A percentile compares a stretch with the other conserved stretches of the same genome.
phyloP scores from a whole-genome alignment of 2,329 filamentous ascomycete genomes.

The Aspergillus pseudoglaucus region DNA sequence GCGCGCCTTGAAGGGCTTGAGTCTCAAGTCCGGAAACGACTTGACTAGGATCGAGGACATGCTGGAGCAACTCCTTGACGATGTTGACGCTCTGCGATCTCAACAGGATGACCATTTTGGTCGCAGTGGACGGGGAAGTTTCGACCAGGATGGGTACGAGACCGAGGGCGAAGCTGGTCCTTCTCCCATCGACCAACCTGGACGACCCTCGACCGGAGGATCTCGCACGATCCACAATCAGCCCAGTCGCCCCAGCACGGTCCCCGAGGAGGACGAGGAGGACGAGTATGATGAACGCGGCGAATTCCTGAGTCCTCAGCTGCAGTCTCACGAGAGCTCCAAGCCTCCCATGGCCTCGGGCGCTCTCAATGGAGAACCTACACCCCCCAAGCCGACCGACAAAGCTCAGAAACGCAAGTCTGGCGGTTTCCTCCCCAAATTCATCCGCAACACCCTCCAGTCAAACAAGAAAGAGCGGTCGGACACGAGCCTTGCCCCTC shows the following conservation, averaged over 20 bases:
- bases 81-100: slow-evolving; percentile 77
- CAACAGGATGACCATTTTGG: slow-evolving; percentile 39
- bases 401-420: slow-evolving; percentile 86
- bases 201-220: slow-evolving; percentile 56
- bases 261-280: slow-evolving; percentile 76
- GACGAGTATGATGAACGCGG: slow-evolving; percentile 50
- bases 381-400: slow-evolving; percentile 64
- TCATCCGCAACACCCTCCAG: slow-evolving; percentile 62
- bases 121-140: slow-evolving; percentile 38
- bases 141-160: slow-evolving; percentile 72
- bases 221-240: slow-evolving; percentile 44
- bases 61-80: slow-evolving; percentile 83
- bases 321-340: slow-evolving; percentile 54
- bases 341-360: slow-evolving; percentile 33
- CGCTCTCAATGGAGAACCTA: slow-evolving; percentile 67
- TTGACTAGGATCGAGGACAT: slow-evolving; percentile 83
- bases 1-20: slow-evolving; percentile 84
- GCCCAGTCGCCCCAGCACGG: slow-evolving; percentile 82
- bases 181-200: slow-evolving; percentile 63
- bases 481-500: slow-evolving; percentile 25
- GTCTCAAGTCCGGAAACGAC: slow-evolving; percentile 80
- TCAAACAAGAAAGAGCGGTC: slow-evolving; percentile 54
- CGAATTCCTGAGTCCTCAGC: slow-evolving; percentile 49
- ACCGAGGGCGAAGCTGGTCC: slow-evolving; percentile 74
- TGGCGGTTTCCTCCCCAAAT: slow-evolving; percentile 75